These are phyloP conservation scores for Polygonum maritimum DNA, from an alignment of 148 eudicot species.

Conservation along the genomic window DNA sequence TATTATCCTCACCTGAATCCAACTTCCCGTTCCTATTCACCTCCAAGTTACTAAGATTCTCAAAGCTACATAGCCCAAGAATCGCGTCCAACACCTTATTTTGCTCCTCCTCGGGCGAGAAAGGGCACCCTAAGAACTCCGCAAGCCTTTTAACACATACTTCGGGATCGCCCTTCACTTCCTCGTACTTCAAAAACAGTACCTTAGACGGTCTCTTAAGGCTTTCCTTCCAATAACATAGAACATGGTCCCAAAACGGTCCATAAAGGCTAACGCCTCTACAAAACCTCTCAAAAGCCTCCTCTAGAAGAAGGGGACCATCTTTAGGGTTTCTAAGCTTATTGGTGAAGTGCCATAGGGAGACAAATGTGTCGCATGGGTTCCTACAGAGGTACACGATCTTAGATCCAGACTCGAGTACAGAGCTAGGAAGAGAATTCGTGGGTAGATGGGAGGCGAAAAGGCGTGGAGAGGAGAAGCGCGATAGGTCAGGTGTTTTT, in stretches of 20 bases:
- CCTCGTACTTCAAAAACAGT: conserved; percentile 23
- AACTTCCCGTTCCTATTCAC: conserved; percentile 38
- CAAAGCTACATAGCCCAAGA: conserved; percentile 12
- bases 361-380: conserved; percentile 28
- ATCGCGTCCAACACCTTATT: conserved; percentile 8
- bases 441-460: conserved; percentile 24
- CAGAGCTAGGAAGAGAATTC: conserved; percentile 15
- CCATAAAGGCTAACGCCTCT: conserved; percentile 4
- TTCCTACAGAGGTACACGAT: conserved; percentile 30
- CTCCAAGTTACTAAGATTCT: conserved; percentile 27
- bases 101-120: not conserved
- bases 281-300: not conserved
- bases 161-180: not conserved
- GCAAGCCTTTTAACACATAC: not conserved
- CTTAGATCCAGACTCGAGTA: conserved; percentile 15
- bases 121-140: conserved; percentile 2
- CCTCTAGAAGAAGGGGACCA: not conserved
- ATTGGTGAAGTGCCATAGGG: conserved; percentile 29
- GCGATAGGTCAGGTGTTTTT: not conserved
- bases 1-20: conserved; percentile 28
- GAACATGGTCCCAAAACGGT: conserved; percentile 22
- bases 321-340: not conserved
- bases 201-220: conserved; percentile 12
- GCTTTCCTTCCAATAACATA: conserved; percentile 24
- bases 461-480: conserved; percentile 14